Evolutionary conservation across 116 monocot genomes (phyloP).

Genomic region (Thalassia testudinum): DNA sequence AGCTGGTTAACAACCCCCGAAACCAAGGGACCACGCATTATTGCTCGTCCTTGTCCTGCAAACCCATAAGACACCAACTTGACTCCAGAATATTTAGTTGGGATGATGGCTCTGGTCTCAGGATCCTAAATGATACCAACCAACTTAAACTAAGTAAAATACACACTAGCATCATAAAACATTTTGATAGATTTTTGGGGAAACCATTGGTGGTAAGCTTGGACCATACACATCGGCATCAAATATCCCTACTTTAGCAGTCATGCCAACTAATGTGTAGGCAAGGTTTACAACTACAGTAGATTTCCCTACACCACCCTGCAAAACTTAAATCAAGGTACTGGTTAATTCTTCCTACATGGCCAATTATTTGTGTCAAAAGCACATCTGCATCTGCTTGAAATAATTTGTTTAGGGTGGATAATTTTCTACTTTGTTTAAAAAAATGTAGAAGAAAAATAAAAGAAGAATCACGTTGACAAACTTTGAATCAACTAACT

Average conservation of each 20-base stretch:
- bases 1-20: slow-evolving; percentile 93
- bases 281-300: slow-evolving; percentile 95
- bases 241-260: slow-evolving; percentile 97
- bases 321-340: no score
- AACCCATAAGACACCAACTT: slow-evolving; percentile 97
- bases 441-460: no score
- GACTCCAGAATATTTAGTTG: slow-evolving; percentile 85
- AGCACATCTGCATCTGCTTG: no score
- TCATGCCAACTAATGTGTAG: slow-evolving; percentile 95
- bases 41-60: slow-evolving; percentile 94
- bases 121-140: no score
- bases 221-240: slow-evolving; percentile 98
- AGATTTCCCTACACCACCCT: slow-evolving; percentile 98
- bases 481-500: no score
- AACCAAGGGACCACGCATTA: slow-evolving; percentile 98
- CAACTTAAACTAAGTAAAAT: background rate
- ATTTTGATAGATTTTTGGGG: slow-evolving; percentile 37
- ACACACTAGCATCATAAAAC: no score
- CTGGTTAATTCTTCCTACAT: no score
- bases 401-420: no score
- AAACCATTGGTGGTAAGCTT: slow-evolving; percentile 95
- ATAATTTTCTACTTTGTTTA: no score
- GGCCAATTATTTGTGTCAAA: no score
- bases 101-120: slow-evolving; percentile 69
- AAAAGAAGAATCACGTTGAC: no score